A percentile compares a stretch with the other conserved stretches of the same genome.
These are phyloP conservation scores for Monosporascus sp. DNA, from an alignment of 2,329 filamentous ascomycete species.

Conservation along the genomic window DNA sequence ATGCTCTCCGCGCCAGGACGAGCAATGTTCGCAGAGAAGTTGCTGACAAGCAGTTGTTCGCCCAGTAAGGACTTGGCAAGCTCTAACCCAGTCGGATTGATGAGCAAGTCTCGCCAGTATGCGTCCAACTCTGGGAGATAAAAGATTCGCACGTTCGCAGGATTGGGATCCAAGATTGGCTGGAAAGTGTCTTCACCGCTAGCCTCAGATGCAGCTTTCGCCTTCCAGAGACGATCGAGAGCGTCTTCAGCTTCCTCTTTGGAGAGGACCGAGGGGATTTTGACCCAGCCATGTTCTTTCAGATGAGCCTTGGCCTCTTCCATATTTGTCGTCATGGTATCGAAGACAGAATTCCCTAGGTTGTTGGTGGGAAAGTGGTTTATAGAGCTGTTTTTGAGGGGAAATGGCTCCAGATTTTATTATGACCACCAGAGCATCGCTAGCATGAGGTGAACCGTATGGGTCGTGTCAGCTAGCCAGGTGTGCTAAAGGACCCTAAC, in stretches of 20 bases:
- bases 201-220: slow-evolving; percentile 15
- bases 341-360: not conserved
- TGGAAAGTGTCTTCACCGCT: slow-evolving; percentile 20
- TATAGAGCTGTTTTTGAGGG: not conserved
- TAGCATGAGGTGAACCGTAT: too few species aligned
- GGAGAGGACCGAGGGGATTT: slow-evolving; percentile 19
- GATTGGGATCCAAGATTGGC: slow-evolving; percentile 23
- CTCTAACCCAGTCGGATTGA: slow-evolving; percentile 18
- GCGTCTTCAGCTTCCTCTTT: slow-evolving; percentile 11
- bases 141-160: slow-evolving; percentile 25
- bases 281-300: slow-evolving; percentile 20
- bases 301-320: slow-evolving; percentile 6
- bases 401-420: too few species aligned
- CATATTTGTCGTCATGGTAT: not conserved
- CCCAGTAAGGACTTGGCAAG: slow-evolving; percentile 25
- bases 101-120: slow-evolving; percentile 18
- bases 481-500: too few species aligned
- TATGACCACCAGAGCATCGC: too few species aligned
- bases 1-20: slow-evolving; percentile 24
- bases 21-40: slow-evolving; percentile 31
- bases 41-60: slow-evolving; percentile 24
- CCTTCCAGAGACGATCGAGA: slow-evolving; percentile 20
- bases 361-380: not conserved
- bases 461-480: too few species aligned
- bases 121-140: slow-evolving; percentile 25